Base-by-base conservation (phyloP, 2,329 filamentous ascomycete species). In the Xylariaceae sp. region DNA sequence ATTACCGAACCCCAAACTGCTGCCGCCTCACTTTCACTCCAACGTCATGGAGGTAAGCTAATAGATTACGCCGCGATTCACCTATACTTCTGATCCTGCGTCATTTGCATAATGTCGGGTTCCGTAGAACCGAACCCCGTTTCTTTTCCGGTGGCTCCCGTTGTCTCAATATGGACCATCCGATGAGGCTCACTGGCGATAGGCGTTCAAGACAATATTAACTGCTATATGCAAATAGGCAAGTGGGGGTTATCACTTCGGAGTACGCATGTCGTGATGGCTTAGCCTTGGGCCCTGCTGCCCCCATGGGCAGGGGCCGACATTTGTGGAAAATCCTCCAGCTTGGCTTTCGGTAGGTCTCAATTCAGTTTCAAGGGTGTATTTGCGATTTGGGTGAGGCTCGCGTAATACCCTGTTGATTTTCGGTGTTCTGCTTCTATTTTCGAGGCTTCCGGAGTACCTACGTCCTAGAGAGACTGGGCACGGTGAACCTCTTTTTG, bases 11-110 rank as follows among this genome's bases (percentile, higher is more conserved):
- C 47, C 51, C 51, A 47, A 54, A 51, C n/a, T n/a, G n/a, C 44
- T 37, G 53, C 29, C 53, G 53, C 53, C 53, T 55, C 53, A 55
- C 49, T 55, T 49, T 55, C 10, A 7, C 22, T 47, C 30, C 30
- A 32, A 48, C 26, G 44, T 48, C 48, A 51, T 48, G 16, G 21
- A 47, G 26, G 44, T 55, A 53, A 40, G 45, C 40, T 53, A 37
- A 40, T n/a, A n/a, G n/a, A 19, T 21, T 26, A 26, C 46, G 22
- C 16, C 44, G 21, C 51, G 40, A 15, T 26, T 19, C 30, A 6
- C n/a, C 6, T 32, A n/a, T 45, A 21, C n/a, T 8, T 30, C 21
- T 46, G 10, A 10, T 32, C 22, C 45, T 40, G n/a, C 16, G 21
- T 39, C 34, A 15, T 15, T 51, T 40, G n/a, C 16, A 32, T 39